phyloP scores from a whole-genome alignment of 2,329 filamentous ascomycete genomes.

The Penicillium occitanis region DNA sequence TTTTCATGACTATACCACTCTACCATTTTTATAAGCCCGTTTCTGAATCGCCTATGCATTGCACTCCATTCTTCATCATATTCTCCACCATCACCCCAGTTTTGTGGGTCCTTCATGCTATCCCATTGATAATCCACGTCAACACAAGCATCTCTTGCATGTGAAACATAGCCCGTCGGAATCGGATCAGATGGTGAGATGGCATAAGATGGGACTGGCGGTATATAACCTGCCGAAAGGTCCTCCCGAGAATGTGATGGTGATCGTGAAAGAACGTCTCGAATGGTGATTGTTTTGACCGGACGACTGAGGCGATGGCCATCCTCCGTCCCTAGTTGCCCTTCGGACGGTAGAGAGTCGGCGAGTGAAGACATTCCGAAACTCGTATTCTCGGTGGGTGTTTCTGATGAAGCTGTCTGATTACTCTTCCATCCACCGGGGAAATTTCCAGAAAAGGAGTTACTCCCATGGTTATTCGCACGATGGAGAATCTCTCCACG shows the following conservation, averaged over 20 bases:
- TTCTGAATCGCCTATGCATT: conserved; percentile 89
- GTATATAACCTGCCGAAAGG: conserved; percentile 59
- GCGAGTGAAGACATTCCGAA: conserved; percentile 37
- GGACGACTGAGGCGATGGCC: not conserved
- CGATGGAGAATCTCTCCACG: conserved; percentile 65
- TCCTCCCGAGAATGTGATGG: conserved; percentile 34
- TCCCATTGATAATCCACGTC: conserved; percentile 96
- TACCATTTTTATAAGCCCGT: conserved; percentile 73
- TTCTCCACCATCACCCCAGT: conserved; percentile 84
- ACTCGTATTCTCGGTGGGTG: conserved; percentile 26
- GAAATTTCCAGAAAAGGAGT: conserved; percentile 48
- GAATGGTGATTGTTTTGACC: conserved; percentile 17
- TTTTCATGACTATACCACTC: conserved; percentile 66
- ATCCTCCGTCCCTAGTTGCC: conserved; percentile 51
- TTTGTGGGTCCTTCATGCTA: conserved; percentile 72
- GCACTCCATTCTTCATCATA: conserved; percentile 92
- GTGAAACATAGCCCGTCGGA: conserved; percentile 81
- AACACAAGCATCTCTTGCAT: conserved; percentile 82
- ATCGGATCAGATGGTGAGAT: conserved; percentile 78
- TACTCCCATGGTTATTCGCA: conserved; percentile 36
- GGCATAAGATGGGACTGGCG: conserved; percentile 79
- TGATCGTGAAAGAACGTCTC: conserved; percentile 34
- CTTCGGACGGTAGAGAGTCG: conserved; percentile 42
- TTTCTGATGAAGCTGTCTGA: conserved; percentile 27
- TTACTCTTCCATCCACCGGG: conserved; percentile 57